These are phyloP conservation scores for Cicer arietinum DNA, from an alignment of 306 rosid genomes.

Conservation along the genomic window DNA sequence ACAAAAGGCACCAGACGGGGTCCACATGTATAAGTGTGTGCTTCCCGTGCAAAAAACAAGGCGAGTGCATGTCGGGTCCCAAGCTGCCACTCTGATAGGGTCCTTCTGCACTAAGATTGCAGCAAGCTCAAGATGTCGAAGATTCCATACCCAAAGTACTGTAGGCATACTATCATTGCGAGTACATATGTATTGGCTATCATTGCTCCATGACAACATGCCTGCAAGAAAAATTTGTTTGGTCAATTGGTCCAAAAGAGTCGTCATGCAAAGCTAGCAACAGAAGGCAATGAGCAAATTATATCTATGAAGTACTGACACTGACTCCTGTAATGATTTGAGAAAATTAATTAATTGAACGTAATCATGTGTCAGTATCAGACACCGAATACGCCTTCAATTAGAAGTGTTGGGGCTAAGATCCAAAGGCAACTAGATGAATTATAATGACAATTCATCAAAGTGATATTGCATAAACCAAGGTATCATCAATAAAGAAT, in stretches of 20 bases:
- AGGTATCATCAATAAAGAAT: constrained; percentile 3
- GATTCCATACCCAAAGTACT: constrained; percentile 93
- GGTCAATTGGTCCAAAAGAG: constrained; percentile 26
- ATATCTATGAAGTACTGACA: too few species aligned
- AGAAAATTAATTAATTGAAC: too few species aligned
- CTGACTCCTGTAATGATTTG: too few species aligned
- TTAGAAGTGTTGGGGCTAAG: too few species aligned
- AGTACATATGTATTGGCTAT: constrained; percentile 90
- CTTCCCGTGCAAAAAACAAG: constrained; percentile 87
- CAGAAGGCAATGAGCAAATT: not conserved
- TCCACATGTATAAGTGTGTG: constrained; percentile 92
- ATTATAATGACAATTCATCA: not conserved
- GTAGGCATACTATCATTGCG: constrained; percentile 96
- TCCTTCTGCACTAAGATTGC: constrained; percentile 92
- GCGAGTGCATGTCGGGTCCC: constrained; percentile 90
- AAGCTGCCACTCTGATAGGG: constrained; percentile 81
- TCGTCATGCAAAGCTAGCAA: constrained; percentile 6
- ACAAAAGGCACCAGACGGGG: constrained; percentile 88
- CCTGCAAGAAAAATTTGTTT: constrained; percentile 56
- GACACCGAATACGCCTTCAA: too few species aligned
- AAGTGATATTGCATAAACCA: constrained; percentile 36
- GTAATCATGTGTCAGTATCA: too few species aligned
- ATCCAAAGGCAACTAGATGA: too few species aligned
- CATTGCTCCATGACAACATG: constrained; percentile 85
- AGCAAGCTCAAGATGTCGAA: constrained; percentile 80